A percentile compares a stretch with the other conserved stretches of the same genome.
These are phyloP conservation scores for Ilyonectria sp. DNA, from an alignment of 2,329 filamentous ascomycete species.

Conservation along the genomic window DNA sequence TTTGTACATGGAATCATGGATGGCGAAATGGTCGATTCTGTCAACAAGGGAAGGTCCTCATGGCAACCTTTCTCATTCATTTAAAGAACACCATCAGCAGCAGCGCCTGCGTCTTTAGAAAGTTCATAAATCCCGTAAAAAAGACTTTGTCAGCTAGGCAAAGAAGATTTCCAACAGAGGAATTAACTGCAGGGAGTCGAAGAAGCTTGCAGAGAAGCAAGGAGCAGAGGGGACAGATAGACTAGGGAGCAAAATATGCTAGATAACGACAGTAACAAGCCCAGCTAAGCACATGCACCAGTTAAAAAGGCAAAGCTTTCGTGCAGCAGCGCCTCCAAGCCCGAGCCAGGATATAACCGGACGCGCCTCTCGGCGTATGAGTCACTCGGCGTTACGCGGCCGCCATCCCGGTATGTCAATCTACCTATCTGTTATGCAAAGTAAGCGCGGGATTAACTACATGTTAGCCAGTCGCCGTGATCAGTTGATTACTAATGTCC, in stretches of 20 bases:
- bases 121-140: background rate
- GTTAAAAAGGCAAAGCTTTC: too few species aligned
- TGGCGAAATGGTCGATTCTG: background rate
- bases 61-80: background rate
- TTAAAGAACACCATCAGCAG: background rate
- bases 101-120: background rate
- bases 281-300: too few species aligned
- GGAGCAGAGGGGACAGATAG: too few species aligned
- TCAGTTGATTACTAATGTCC: conserved; percentile 2
- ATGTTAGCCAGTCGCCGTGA: background rate
- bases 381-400: conserved; percentile 8
- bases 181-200: too few species aligned
- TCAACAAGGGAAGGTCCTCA: background rate
- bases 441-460: conserved; percentile 8
- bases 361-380: conserved; percentile 7
- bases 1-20: background rate
- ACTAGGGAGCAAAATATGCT: too few species aligned
- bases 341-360: background rate
- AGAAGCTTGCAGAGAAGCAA: too few species aligned
- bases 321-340: background rate
- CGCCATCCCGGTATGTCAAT: conserved; percentile 10
- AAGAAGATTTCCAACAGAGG: too few species aligned
- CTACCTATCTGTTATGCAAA: conserved; percentile 12
- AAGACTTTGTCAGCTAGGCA: background rate
- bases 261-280: too few species aligned